A percentile compares a stretch with the other conserved stretches of the same genome.
Evolutionary conservation across 805 yeast species (phyloP).

Genomic region (Candida verbasci): DNA sequence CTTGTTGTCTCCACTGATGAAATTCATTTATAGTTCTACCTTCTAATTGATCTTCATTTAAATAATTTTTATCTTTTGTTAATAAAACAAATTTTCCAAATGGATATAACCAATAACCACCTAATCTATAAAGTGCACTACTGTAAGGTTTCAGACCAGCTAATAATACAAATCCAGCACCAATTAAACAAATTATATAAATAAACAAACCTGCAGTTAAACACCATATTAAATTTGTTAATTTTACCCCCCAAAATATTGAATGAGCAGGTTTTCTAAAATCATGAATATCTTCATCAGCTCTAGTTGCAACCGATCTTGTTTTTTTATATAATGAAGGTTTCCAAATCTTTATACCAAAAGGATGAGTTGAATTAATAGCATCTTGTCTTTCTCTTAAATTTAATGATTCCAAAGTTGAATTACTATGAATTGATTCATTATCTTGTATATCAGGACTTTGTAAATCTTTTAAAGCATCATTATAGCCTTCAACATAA

Average conservation of each 20-base stretch:
- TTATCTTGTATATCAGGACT: constrained; percentile 21
- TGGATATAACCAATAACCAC: constrained; percentile 72
- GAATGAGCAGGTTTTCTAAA: constrained; percentile 44
- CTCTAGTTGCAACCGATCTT: constrained; percentile 86
- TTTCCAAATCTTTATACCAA: constrained; percentile 98
- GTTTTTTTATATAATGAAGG: constrained; percentile 93
- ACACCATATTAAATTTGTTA: constrained; percentile 74
- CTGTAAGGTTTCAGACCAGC: constrained; percentile 58
- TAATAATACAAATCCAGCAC: constrained; percentile 44
- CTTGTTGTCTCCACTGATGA: constrained; percentile 78
- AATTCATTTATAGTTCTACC: constrained; percentile 84
- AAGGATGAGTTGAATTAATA: constrained; percentile 93
- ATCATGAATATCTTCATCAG: constrained; percentile 91
- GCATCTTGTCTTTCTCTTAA: constrained; percentile 92
- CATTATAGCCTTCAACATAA: constrained; percentile 69
- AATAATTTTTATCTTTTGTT: constrained; percentile 71
- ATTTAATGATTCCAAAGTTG: constrained; percentile 78
- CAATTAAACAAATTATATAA: constrained; percentile 46
- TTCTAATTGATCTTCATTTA: constrained; percentile 82
- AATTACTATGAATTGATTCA: constrained; percentile 26
- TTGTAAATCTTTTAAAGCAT: constrained; percentile 51
- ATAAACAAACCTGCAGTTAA: constrained; percentile 66
- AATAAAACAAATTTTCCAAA: constrained; percentile 87
- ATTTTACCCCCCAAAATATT: constrained; percentile 56
- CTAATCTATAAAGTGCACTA: constrained; percentile 54